Base-by-base conservation (phyloP, 305 asterid genomes). In the Solanum hybrid region DNA sequence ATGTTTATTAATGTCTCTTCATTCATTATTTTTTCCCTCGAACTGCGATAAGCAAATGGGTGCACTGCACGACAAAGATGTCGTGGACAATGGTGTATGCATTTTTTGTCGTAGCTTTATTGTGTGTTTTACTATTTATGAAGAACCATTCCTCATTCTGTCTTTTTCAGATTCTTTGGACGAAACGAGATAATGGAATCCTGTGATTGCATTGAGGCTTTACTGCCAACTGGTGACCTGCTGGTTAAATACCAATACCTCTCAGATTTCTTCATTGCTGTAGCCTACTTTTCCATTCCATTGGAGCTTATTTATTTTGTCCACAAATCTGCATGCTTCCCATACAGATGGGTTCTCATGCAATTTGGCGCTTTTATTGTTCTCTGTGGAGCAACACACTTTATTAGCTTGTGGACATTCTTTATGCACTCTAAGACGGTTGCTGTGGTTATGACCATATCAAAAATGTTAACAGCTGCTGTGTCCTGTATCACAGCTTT, bases 321-420 rank as follows among this genome's bases (percentile, higher is more conserved):
- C 77, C 94, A 94, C 13, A 93, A 89, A 91, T 92, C 98, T 40
- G 90, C 96, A 46, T 93, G 93, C 95, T 94, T 95, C 90, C 98
- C 98, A 0, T 95, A 95, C 88, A 87, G 96, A 94, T 95, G 97
- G 97, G 97, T 95, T 82, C 92, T 95, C 34, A 93, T 95, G 91
- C 97, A 94, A 90, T 95, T 95, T 89, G 96, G 97, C 40, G 97
- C 96, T 72, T 95, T 95, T 85, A 95, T 95, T 86, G 90, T 94
- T 88, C 96, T 95, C 13, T 95, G 98, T 88, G 98, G 98, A 89
- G 97, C 97, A 69, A 94, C 98, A 42, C 98, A 95, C 92, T 94
- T 94, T 72, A 93, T 95, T 60, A 95, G 90, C 91, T 85, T 95
- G 72, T 95, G 98, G 98, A 93, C 97, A 26, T 93, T 92, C 94